phyloP scores from a whole-genome alignment of 2,329 filamentous ascomycete genomes.

The Trichoderma polysporum region DNA sequence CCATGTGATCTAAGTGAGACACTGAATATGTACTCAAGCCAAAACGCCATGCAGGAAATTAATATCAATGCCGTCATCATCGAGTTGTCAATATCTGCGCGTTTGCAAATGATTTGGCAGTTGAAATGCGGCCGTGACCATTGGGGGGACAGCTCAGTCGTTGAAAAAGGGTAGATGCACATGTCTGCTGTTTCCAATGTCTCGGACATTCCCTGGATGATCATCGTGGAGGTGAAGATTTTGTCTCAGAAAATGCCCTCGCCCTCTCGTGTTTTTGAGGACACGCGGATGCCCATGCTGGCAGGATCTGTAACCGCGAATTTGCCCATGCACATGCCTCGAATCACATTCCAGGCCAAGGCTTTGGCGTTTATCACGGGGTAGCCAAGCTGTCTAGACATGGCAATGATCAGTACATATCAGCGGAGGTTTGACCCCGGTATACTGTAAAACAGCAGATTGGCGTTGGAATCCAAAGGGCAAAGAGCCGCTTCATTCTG shows the following conservation, averaged over 20 bases:
- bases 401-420: not conserved
- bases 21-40: not conserved
- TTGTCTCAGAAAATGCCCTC: not conserved
- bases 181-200: not conserved
- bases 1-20: not conserved
- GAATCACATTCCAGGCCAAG: not conserved
- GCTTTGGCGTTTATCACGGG: not conserved
- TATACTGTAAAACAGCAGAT: not conserved
- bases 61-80: not conserved
- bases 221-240: not conserved
- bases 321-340: not conserved
- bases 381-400: not conserved
- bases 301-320: not conserved
- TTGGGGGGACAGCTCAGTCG: not conserved
- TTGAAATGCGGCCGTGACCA: constrained; percentile 1
- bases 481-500: not conserved
- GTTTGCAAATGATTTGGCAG: not conserved
- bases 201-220: not conserved
- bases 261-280: not conserved
- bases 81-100: not conserved
- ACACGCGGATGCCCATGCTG: not conserved
- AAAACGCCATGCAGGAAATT: not conserved
- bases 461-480: not conserved
- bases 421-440: not conserved
- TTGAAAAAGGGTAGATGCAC: not conserved